Evolutionary conservation across 805 yeast species (phyloP).

Genomic region (Saturnispora quitensis): DNA sequence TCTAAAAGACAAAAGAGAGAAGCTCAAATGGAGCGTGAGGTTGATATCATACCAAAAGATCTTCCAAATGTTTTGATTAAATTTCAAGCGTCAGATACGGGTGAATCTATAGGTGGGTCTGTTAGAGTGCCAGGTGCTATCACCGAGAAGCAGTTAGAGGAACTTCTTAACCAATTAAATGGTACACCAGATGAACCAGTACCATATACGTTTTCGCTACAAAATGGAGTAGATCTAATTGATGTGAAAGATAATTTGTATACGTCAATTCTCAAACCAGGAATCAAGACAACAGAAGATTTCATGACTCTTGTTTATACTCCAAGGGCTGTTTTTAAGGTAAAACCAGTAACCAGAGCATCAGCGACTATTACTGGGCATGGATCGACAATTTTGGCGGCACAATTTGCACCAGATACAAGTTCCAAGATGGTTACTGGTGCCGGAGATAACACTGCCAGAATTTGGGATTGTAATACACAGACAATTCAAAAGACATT

Average conservation of each 20-base stretch:
- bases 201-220: constrained; percentile 78
- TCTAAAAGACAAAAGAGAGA: constrained; percentile 78
- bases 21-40: constrained; percentile 75
- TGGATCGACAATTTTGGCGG: constrained; percentile 85
- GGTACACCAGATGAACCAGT: constrained; percentile 71
- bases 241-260: constrained; percentile 77
- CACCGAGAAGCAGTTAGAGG: constrained; percentile 78
- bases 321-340: constrained; percentile 92
- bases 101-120: constrained; percentile 75
- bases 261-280: constrained; percentile 75
- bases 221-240: constrained; percentile 42
- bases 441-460: constrained; percentile 91
- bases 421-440: constrained; percentile 86
- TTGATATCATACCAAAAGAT: constrained; percentile 63
- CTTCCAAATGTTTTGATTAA: constrained; percentile 80
- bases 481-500: constrained; percentile 81
- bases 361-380: constrained; percentile 93
- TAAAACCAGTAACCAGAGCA: constrained; percentile 81
- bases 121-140: constrained; percentile 87
- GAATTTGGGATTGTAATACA: constrained; percentile 95
- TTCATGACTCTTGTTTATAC: constrained; percentile 83
- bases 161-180: constrained; percentile 71
- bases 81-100: constrained; percentile 90
- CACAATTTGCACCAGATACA: constrained; percentile 88
- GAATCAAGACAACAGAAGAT: constrained; percentile 85